phyloP scores from a whole-genome alignment of 2,329 filamentous ascomycete species.

The Piedraia hortae region DNA sequence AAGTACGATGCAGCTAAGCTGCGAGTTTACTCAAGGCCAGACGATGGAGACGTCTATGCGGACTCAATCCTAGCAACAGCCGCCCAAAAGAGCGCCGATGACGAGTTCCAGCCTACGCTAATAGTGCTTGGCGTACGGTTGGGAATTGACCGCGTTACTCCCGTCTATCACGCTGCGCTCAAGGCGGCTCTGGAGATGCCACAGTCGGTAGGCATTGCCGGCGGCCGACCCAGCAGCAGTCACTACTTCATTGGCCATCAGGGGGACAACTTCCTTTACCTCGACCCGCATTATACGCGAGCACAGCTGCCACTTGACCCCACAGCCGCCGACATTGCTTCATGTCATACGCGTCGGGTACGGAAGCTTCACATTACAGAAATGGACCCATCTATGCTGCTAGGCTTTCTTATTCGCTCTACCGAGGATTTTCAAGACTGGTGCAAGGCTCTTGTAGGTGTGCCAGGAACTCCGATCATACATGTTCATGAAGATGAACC shows the following conservation, averaged over 20 bases:
- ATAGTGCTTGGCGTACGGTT: conserved; percentile 71
- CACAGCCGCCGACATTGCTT: conserved; percentile 43
- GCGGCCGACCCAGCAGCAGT: conserved; percentile 74
- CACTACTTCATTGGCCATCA: conserved; percentile 50
- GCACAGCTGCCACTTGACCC: conserved; percentile 34
- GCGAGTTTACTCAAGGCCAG: conserved; percentile 66
- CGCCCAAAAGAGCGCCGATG: conserved; percentile 27
- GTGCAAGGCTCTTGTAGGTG: conserved; percentile 26
- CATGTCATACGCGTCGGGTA: conserved; percentile 67
- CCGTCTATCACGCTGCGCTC: conserved; percentile 85
- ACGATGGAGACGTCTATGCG: conserved; percentile 79
- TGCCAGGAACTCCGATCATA: conserved; percentile 52
- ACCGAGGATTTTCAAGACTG: conserved; percentile 65
- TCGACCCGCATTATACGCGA: conserved; percentile 76
- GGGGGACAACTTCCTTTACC: conserved; percentile 65
- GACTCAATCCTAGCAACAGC: conserved; percentile 62
- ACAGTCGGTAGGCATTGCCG: conserved; percentile 88
- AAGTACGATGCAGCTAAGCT: conserved; percentile 33
- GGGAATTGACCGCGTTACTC: conserved; percentile 81
- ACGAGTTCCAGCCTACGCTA: conserved; percentile 52
- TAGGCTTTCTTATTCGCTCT: conserved; percentile 66
- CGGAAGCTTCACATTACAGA: conserved; percentile 62
- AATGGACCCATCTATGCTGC: conserved; percentile 95
- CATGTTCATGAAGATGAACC: conserved; percentile 52
- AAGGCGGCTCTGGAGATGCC: conserved; percentile 60